Base-by-base conservation (phyloP, 2,329 filamentous ascomycete species). In the Coniochaeta hoffmannii region DNA sequence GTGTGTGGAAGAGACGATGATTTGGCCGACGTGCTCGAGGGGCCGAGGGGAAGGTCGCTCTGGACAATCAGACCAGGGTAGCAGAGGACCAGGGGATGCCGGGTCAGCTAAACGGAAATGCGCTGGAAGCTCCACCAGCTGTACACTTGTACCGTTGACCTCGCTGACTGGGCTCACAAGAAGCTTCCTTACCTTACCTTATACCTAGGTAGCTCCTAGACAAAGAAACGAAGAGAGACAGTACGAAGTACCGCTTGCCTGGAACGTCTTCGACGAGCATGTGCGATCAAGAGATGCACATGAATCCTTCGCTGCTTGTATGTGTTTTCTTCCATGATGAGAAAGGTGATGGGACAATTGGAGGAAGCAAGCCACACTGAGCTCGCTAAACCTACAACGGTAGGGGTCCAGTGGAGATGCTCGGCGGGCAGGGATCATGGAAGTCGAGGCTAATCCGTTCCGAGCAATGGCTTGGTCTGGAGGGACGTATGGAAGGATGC, bases 41-140 rank as follows among this genome's bases (percentile, higher is more conserved):
- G n/a, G 41, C 24, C 24, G 41, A 46, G 15, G 41, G 41, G 38
- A 19, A 12, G 41, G 41, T 46, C 8, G 41, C 24, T n/a, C 26
- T 19, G 41, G 41, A 46, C 41, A 46, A 28, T 28, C 24, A 26
- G 41, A 46, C 41, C 19, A 46, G 41, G 41, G 41, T 46, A 28
- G 9, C 41, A 41, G 12, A 28, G 41, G 22, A 46, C 41, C 22
- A 28, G 41, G 41, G 41, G 41, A 36, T 36, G 10, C 5, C 15
- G 41, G 41, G 41, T n/a, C 24, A 46, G 41, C 41, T 22, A 46
- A 46, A 46, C 41, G 41, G 41, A 46, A 28, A 46, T 46, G 41
- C 41, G 12, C 9, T 28, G 41, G 41, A n/a, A 46, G 41, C 19
- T 46, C 41, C 41, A 26, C 41, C 41, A 28, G 41, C 41, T 46